Conservation (phyloP, 768 basidiomycete species). For the Lentinula sp. region DNA sequence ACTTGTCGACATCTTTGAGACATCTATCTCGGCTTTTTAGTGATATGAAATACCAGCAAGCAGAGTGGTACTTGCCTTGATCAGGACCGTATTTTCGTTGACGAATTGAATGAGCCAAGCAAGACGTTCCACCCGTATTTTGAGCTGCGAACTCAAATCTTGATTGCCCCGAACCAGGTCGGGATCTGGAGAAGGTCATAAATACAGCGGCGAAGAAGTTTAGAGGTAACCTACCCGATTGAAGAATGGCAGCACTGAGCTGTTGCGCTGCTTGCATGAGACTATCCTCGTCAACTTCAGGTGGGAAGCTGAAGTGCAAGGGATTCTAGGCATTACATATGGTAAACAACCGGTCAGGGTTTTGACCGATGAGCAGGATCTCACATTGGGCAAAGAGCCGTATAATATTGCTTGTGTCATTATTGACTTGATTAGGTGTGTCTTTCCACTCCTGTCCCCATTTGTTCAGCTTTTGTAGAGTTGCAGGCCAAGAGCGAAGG, state of each 20-base stretch:
- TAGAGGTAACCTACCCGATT: slow-evolving; percentile 51
- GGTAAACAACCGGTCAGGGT: not conserved
- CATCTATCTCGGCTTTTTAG: slow-evolving; percentile 41
- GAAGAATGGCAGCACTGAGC: slow-evolving; percentile 62
- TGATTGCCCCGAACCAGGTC: slow-evolving; percentile 69
- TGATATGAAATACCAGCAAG: not conserved
- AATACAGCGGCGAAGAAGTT: not conserved
- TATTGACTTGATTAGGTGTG: slow-evolving; percentile 67
- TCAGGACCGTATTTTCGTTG: slow-evolving; percentile 76
- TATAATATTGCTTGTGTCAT: slow-evolving; percentile 84
- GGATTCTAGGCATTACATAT: slow-evolving; percentile 47
- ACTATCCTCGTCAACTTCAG: slow-evolving; percentile 71
- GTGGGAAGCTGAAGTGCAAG: slow-evolving; percentile 73
- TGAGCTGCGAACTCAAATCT: slow-evolving; percentile 75
- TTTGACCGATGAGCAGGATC: slow-evolving; percentile 5
- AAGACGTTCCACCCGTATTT: slow-evolving; percentile 66
- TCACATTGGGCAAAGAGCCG: slow-evolving; percentile 58
- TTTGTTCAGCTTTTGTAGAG: not conserved
- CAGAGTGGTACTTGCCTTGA: slow-evolving; percentile 45
- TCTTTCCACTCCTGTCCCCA: slow-evolving; percentile 38
- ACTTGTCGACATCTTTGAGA: slow-evolving; percentile 73
- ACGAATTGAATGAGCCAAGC: slow-evolving; percentile 87
- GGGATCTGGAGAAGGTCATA: slow-evolving; percentile 34
- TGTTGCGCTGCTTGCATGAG: slow-evolving; percentile 77
- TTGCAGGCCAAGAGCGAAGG: not conserved